Evolutionary conservation across 192 early-diverging fungal species (phyloP), one percentile per base, ranked within the genome.

Genomic region (Fimicolochytrium jonesii): DNA sequence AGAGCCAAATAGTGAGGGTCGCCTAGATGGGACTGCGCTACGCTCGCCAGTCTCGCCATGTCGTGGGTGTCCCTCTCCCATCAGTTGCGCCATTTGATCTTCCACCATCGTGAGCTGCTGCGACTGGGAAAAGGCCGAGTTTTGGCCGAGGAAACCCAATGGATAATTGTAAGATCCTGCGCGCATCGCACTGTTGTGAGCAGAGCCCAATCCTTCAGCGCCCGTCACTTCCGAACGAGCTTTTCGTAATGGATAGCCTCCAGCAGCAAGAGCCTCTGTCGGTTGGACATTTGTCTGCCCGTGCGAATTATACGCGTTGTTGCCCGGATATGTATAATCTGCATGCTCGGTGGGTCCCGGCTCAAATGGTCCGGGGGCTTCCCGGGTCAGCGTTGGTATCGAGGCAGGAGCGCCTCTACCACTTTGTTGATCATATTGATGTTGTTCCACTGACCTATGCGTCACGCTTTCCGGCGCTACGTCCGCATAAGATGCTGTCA

Each of bases 11-110:
- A 71, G 23, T 20, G 64, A 68, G 1, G 74, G 69, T 15, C 57
- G 56, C 11, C 74, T 54, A 44, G 66, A 69, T 23, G 63, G 61
- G 3, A 71, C 22, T 6, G 41, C 66, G 31, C 37, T 54, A 18
- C 74, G 65, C 39, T 76, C 74, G 2, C 74, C 74, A 29, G 63
- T 68, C 36, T 76, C 66, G 1, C 74, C 69, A 33, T 60, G 67
- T 17, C 68, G 68, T 6, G 74, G 74, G 46, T 75, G 69, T 11
- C 63, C 39, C 25, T 69, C 56, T 15, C 22, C 61, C 11, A 23
- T 15, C 20, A 31, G 13, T 2, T 31, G 11, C 5, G 22, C 63
- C 6, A 20, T 2, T 11, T 30, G 33, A 34, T 55, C 53, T 37
- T 33, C 53, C 4, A n/a, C 66, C 37, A 61, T 50, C 33, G 29